phyloP scores from a whole-genome alignment of 495 filamentous ascomycete species.

The Aspergillus sclerotioniger region DNA sequence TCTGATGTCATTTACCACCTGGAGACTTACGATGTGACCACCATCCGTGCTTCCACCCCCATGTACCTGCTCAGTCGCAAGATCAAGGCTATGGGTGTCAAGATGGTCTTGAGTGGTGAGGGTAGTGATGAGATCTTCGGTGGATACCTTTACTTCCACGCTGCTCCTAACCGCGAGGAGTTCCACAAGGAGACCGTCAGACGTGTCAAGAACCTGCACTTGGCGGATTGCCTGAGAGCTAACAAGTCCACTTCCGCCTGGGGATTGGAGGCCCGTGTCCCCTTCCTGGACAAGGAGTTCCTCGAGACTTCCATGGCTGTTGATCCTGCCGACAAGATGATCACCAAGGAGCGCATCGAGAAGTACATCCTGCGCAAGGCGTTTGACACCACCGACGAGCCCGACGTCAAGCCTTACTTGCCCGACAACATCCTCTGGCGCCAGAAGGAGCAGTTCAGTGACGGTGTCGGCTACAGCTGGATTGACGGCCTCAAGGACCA shows the following conservation, averaged over 20 bases:
- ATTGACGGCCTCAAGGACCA: constrained; percentile 95
- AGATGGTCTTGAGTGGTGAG: constrained; percentile 98
- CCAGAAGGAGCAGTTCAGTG: constrained; percentile 99
- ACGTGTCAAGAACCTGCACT: constrained; percentile 91
- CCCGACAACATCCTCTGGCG: constrained; percentile 94
- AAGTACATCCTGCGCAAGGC: constrained; percentile 97
- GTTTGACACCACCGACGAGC: constrained; percentile 88
- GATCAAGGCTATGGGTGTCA: constrained; percentile 98
- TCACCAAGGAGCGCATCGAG: constrained; percentile 85
- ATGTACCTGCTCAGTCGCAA: constrained; percentile 98
- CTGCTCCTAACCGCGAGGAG: constrained; percentile 80
- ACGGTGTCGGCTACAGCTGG: constrained; percentile 98
- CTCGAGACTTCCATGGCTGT: constrained; percentile 87
- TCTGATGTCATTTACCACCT: constrained; percentile 97
- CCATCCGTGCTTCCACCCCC: constrained; percentile 95
- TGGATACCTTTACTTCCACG: constrained; percentile 98
- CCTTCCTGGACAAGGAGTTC: constrained; percentile 97
- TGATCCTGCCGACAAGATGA: constrained; percentile 93
- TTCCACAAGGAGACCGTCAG: constrained; percentile 93
- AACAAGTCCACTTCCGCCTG: constrained; percentile 99
- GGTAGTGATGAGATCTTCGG: constrained; percentile 98
- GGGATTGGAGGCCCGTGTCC: constrained; percentile 97
- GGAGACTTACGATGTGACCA: constrained; percentile 97
- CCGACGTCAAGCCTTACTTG: constrained; percentile 74
- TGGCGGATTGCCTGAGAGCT: constrained; percentile 91